Percentiles rank a stretch among this genome's conserved stretches.
These are phyloP conservation scores for Yamadazyma sp. DNA, from an alignment of 805 yeast genomes.

Conservation along the genomic window DNA sequence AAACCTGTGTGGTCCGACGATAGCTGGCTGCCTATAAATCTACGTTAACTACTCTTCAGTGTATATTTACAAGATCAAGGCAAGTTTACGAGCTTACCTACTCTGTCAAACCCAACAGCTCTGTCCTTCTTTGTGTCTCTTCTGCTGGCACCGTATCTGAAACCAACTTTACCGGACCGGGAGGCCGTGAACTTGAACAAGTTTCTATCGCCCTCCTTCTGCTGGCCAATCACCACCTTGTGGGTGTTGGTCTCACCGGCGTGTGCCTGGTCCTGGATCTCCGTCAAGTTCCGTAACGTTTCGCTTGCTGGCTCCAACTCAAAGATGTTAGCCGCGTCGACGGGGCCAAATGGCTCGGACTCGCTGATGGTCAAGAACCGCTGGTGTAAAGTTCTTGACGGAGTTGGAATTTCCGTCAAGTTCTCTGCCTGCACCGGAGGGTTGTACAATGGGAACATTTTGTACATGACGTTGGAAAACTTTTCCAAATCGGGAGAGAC, in stretches of 20 bases:
- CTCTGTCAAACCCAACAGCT: constrained; percentile 64
- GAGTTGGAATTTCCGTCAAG: constrained; percentile 91
- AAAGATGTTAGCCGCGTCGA: constrained; percentile 86
- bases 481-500: constrained; percentile 55
- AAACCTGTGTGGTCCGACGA: too few species aligned
- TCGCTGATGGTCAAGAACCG: constrained; percentile 89
- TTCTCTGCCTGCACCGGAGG: constrained; percentile 56
- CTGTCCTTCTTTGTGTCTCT: constrained; percentile 89
- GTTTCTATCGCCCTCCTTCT: constrained; percentile 66
- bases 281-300: constrained; percentile 68
- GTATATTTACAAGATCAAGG: constrained; percentile 14
- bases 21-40: too few species aligned
- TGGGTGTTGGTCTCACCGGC: constrained; percentile 19
- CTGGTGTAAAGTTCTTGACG: constrained; percentile 76
- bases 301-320: constrained; percentile 85
- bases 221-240: constrained; percentile 49
- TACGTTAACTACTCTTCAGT: not conserved
- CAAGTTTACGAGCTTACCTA: constrained; percentile 55
- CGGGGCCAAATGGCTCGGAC: constrained; percentile 92
- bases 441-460: constrained; percentile 75
- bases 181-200: constrained; percentile 75
- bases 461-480: constrained; percentile 63
- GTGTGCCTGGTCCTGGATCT: constrained; percentile 48
- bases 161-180: constrained; percentile 82
- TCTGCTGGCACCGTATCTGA: constrained; percentile 85